Base-by-base conservation (phyloP, 2,329 filamentous ascomycete species). In the Aspergillus proliferans region DNA sequence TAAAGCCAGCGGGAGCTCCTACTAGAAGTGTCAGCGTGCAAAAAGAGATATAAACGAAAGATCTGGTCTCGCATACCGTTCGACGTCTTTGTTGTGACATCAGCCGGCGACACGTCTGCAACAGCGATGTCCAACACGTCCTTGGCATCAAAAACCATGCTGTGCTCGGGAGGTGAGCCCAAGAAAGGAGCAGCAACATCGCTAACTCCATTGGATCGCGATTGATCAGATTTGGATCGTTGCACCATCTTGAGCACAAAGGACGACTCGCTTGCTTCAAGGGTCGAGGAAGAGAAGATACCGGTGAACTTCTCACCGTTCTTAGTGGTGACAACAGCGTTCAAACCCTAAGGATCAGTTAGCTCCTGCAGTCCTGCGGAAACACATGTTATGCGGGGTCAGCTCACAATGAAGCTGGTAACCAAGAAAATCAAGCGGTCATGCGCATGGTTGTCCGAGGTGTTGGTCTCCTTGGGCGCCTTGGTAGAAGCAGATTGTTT, bases 1-100 rank as follows among this genome's bases (percentile, higher is more conserved):
- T 85, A 72, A 97, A 96, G 21, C 77, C 80, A 49, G 79, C 71
- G 39, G 82, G 75, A 58, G 79, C 78, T 54, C 86, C 88, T 93
- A 54, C 22, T 43, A 40, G 12, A 40, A 40, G 19, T 21, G 9
- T 30, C 21, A 26, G 46, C 50, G 46, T 50, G 47, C 43, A 14
- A 33, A 38, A 47, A 34, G 19, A 19, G 5, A 34, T 12, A 5
- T 26, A 46, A 8, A 19, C 9, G 9, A 26, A 6, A 7, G 39
- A 33, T n/a, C n/a, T n/a, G 6, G n/a, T 24, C 10, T 14, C 36
- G 33, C 52, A 43, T 73, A 84, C 82, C 81, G 70, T 85, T 86
- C 45, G 78, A 74, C 45, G 71, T 65, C 62, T 77, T 79, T 30
- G 70, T 64, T 24, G 73, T 69, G 43, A 77, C 69, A 55, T 78